Evolutionary conservation across 75 land plant genomes (phyloP), one percentile per base, ranked within the genome.

Genomic region (Pinus taeda): DNA sequence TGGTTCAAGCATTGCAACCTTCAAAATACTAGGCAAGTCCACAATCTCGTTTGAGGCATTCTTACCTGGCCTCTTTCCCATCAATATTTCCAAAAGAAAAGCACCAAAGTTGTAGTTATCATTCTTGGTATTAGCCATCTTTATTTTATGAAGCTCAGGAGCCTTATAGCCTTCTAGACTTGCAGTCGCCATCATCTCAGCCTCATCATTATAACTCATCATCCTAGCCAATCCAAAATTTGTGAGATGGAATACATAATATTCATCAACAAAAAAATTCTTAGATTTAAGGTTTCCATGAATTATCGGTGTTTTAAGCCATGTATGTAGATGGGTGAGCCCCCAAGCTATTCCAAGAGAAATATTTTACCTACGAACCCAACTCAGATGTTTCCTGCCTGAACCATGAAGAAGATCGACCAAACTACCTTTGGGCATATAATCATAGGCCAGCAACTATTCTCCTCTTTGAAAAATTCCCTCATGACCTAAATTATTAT

Each of bases 91-190:
- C 78, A 93, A 77, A 15, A 93, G 76, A 8, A 93, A 73, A 21
- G 91, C 91, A 60, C 96, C 96, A 76, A 90, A 92, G 58, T 89
- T 84, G 79, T 93, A 93, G 4, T 91, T 87, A 71, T 93, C 94
- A 9, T 92, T 86, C 78, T 89, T 75, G 56, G 94, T 78, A 63
- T 79, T 90, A 84, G 89, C 89, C 56, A 83, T 87, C 80, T 83
- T 89, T 88, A 92, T 91, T 88, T 78, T 90, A 72, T 81, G 83
- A 12, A 93, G 89, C 76, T 93, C 96, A n/a, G 94, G 94, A 6
- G 96, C 90, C 75, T 91, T 90, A 87, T 90, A 93, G 11, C 96
- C 96, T 29, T 93, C 90, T 3, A 83, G 30, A 61, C 87, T 86
- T 18, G 88, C 84, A 9, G 85, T 87, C 15, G 86, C 82, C 33